Percentiles rank a stretch among this genome's conserved stretches.
These are phyloP conservation scores for Thelephora terrestris DNA, from an alignment of 1,284 basidiomycete genomes.

Conservation along the genomic window DNA sequence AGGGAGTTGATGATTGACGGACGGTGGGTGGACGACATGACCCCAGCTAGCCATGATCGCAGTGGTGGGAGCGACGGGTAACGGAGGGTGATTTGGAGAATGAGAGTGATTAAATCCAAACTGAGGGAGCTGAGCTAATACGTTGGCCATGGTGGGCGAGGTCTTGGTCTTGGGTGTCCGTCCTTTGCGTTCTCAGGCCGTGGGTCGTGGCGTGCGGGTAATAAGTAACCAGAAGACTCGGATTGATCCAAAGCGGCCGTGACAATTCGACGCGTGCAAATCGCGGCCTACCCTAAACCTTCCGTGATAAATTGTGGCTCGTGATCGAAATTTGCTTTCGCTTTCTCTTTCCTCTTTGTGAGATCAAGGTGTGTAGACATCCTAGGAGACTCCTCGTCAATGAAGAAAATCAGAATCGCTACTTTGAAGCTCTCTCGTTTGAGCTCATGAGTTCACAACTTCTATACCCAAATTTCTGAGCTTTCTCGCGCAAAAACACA, in stretches of 20 bases:
- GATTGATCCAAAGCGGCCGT: slow-evolving; percentile 19
- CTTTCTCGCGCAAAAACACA: slow-evolving; percentile 11
- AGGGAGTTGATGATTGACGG: slow-evolving; percentile 24
- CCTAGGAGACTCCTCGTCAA: slow-evolving; percentile 14
- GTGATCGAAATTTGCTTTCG: slow-evolving; percentile 7
- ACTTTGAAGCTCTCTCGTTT: slow-evolving; percentile 55
- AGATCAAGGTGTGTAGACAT: slow-evolving; percentile 22
- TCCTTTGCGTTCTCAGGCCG: background rate
- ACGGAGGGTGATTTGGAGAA: slow-evolving; percentile 26
- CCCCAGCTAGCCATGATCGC: background rate
- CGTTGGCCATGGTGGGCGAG: slow-evolving; percentile 52
- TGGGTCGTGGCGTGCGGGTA: slow-evolving; percentile 14
- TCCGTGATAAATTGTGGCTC: slow-evolving; percentile 11
- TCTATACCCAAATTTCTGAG: slow-evolving; percentile 88
- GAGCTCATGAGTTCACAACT: slow-evolving; percentile 52
- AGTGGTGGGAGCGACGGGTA: background rate
- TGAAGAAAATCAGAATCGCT: slow-evolving; percentile 77
- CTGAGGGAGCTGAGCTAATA: slow-evolving; percentile 41
- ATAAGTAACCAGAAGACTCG: slow-evolving; percentile 8
- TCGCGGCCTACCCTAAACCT: slow-evolving; percentile 31
- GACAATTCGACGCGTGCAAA: slow-evolving; percentile 5
- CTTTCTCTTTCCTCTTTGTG: slow-evolving; percentile 5
- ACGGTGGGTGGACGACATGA: slow-evolving; percentile 19
- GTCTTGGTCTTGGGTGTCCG: background rate
- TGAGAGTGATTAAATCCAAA: slow-evolving; percentile 57